Percentiles rank a stretch among this genome's conserved stretches.
Conservation (phyloP, 169 alveolate genomes). For the Plasmodium gonderi region DNA sequence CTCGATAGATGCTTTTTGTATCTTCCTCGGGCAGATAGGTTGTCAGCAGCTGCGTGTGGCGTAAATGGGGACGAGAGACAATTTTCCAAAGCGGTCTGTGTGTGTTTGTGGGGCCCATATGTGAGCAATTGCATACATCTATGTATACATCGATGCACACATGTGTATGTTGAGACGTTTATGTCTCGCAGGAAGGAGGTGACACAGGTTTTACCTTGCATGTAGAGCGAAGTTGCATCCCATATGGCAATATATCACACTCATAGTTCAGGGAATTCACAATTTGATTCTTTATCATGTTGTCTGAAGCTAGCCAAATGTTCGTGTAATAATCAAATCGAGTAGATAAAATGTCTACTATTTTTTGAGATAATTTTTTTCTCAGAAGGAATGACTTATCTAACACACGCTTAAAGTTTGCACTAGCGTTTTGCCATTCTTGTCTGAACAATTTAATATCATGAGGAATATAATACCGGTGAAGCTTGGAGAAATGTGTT, state of each 20-base stretch:
- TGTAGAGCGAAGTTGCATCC: slow-evolving; percentile 35
- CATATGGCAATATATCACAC: slow-evolving; percentile 40
- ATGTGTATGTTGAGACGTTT: neutral
- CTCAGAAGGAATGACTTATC: slow-evolving; percentile 5
- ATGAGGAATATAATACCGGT: neutral
- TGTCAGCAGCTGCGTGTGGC: slow-evolving; percentile 7
- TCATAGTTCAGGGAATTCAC: slow-evolving; percentile 27
- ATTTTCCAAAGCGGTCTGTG: neutral
- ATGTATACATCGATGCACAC: neutral
- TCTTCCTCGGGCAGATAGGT: slow-evolving; percentile 17
- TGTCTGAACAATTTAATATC: neutral
- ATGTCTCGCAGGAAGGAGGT: neutral
- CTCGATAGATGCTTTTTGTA: slow-evolving; percentile 10
- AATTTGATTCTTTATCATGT: slow-evolving; percentile 4
- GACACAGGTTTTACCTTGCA: slow-evolving; percentile 18
- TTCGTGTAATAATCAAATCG: slow-evolving; percentile 39
- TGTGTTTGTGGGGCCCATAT: too few species aligned
- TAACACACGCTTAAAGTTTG: slow-evolving; percentile 10
- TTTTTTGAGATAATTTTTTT: slow-evolving; percentile 11
- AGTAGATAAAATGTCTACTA: slow-evolving; percentile 24
- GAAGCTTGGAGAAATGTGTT: neutral
- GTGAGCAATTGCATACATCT: neutral
- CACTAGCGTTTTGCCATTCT: neutral
- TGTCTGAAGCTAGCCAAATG: slow-evolving; percentile 39
- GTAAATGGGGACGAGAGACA: neutral